Evolutionary conservation across 1,284 basidiomycete species (phyloP).

Genomic region (Mixia osmundae): DNA sequence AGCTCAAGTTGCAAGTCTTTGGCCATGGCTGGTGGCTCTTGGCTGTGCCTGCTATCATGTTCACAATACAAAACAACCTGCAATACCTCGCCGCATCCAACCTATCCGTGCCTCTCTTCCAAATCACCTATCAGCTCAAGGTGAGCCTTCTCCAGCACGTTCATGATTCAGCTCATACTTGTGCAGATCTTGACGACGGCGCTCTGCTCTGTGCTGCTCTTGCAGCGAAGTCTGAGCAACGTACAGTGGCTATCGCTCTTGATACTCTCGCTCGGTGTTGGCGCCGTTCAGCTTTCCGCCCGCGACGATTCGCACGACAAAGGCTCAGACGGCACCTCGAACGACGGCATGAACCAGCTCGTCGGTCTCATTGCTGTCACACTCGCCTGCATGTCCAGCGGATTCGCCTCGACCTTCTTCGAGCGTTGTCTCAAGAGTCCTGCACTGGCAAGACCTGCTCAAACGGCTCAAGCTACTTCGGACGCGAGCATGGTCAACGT

Average conservation of each 20-base stretch:
- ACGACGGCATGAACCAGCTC: slow-evolving; percentile 15
- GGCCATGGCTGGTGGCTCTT: slow-evolving; percentile 10
- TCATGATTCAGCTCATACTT: background rate
- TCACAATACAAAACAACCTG: slow-evolving; percentile 9
- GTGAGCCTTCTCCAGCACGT: slow-evolving; percentile 7
- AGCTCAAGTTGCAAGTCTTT: slow-evolving; percentile 9
- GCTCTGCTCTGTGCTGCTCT: slow-evolving; percentile 21
- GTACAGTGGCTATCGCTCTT: slow-evolving; percentile 22
- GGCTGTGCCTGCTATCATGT: slow-evolving; percentile 7
- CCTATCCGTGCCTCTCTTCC: slow-evolving; percentile 22
- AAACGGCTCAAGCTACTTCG: background rate
- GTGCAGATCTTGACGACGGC: slow-evolving; percentile 22
- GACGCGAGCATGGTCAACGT: background rate
- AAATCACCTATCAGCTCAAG: slow-evolving; percentile 24
- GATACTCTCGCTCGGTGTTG: slow-evolving; percentile 21
- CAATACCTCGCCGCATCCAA: slow-evolving; percentile 22
- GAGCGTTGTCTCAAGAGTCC: slow-evolving; percentile 21
- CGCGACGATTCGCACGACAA: slow-evolving; percentile 2
- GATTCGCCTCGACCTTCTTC: slow-evolving; percentile 23
- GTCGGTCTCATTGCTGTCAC: slow-evolving; percentile 21
- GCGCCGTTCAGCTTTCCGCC: slow-evolving; percentile 20
- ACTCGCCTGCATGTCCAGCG: slow-evolving; percentile 22
- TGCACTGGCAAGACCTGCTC: background rate
- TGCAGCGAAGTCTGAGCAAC: slow-evolving; percentile 19
- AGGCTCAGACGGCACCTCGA: background rate